Evolutionary conservation across 129 eudicot species (phyloP).

Genomic region (Arctium minus): DNA sequence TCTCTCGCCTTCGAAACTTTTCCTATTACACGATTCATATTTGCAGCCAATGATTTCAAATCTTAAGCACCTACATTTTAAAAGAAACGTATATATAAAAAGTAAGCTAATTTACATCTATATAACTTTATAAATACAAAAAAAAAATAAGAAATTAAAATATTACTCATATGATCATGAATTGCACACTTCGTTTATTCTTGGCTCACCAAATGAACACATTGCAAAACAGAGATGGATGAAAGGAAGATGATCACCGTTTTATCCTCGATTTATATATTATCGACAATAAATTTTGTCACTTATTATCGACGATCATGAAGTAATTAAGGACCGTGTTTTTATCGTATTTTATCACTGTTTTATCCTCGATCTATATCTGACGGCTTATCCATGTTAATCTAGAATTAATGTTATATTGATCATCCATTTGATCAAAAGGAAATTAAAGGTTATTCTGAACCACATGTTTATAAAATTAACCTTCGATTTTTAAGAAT

Average conservation of each 20-base stretch:
- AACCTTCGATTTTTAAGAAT: background rate
- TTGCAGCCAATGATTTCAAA: background rate
- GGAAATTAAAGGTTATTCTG: background rate
- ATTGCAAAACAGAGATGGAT: background rate
- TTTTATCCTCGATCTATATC: background rate
- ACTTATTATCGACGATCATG: background rate
- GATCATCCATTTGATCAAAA: background rate
- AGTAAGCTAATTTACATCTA: background rate
- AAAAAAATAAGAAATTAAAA: background rate
- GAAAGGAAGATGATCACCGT: background rate
- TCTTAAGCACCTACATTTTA: background rate
- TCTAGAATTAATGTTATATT: background rate
- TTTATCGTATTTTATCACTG: background rate
- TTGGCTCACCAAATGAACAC: background rate
- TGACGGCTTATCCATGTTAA: background rate
- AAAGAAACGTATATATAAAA: background rate
- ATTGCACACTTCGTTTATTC: background rate
- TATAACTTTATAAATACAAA: background rate
- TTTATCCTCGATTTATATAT: background rate
- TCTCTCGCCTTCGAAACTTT: background rate
- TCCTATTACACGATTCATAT: background rate
- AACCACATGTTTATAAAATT: background rate
- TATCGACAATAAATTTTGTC: background rate
- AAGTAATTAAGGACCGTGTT: background rate
- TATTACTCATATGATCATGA: background rate